Conservation (phyloP, 1,284 basidiomycete genomes). For the Fistulinella cinereoalba region DNA sequence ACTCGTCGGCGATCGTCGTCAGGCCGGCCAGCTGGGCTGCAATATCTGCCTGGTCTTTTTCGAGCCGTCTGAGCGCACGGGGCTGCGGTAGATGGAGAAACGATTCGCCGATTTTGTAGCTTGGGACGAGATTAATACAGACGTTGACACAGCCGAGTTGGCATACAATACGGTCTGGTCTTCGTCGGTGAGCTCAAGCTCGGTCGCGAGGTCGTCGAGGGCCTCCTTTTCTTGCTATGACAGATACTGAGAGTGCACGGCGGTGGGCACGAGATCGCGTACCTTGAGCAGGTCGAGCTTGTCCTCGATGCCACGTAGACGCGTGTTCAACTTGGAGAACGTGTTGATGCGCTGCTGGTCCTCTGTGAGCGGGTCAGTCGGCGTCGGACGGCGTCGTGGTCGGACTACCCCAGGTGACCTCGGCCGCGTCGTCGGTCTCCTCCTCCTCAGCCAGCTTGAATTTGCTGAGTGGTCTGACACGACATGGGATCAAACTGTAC, state of each 20-base stretch:
- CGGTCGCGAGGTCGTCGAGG: conserved; percentile 83
- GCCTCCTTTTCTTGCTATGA: conserved; percentile 87
- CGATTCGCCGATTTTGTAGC: conserved; percentile 89
- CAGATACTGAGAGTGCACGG: neutral
- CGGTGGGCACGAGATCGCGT: neutral
- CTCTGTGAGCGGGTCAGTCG: conserved; percentile 45
- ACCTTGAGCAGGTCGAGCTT: conserved; percentile 74
- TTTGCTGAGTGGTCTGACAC: neutral
- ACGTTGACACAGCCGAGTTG: neutral
- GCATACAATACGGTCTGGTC: conserved; percentile 73
- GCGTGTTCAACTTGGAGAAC: conserved; percentile 89
- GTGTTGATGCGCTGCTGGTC: conserved; percentile 93
- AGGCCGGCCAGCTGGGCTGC: conserved; percentile 59
- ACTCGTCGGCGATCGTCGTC: conserved; percentile 60
- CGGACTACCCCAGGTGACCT: conserved; percentile 89
- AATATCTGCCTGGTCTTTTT: conserved; percentile 64
- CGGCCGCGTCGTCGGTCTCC: conserved; percentile 76
- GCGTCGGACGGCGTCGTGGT: too few species aligned
- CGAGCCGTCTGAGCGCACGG: conserved; percentile 73
- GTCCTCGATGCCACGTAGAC: conserved; percentile 71
- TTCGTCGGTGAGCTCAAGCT: conserved; percentile 89
- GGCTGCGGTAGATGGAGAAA: conserved; percentile 78
- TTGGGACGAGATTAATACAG: conserved; percentile 28
- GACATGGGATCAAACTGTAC: conserved; percentile 6
- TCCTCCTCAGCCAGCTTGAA: conserved; percentile 72